Percentiles rank a stretch among this genome's conserved stretches.
Conservation (phyloP, 2,329 filamentous ascomycete species). For the Sporothrix luriei region DNA sequence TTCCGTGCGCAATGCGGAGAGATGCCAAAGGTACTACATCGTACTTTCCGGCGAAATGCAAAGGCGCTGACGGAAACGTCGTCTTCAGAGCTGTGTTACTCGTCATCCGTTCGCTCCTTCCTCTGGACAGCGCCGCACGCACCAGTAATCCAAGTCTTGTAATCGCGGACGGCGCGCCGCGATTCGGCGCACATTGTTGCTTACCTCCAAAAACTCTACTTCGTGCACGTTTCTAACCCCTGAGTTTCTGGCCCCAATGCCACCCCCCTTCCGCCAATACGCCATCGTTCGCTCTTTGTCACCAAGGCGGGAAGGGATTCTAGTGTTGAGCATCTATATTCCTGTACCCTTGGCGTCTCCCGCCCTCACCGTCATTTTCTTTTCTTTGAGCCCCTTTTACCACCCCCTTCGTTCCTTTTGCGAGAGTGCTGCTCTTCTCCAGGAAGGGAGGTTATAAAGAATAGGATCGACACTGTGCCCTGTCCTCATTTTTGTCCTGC, state of each 20-base stretch:
- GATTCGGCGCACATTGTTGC: slow-evolving; percentile 10
- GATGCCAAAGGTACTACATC: neutral
- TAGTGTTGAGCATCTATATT: slow-evolving; percentile 1
- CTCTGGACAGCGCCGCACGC: neutral
- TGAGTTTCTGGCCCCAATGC: neutral
- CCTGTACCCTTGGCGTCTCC: slow-evolving; percentile 7
- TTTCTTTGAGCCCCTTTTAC: neutral
- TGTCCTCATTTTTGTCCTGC: neutral
- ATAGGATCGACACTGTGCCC: neutral
- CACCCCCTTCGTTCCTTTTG: neutral
- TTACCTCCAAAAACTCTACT: neutral
- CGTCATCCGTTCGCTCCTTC: neutral
- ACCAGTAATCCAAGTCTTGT: neutral
- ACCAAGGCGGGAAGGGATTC: neutral
- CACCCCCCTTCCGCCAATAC: neutral
- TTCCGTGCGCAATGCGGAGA: slow-evolving; percentile 1
- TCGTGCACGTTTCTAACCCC: slow-evolving; percentile 3
- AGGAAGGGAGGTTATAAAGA: slow-evolving; percentile 4
- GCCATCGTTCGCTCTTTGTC: neutral
- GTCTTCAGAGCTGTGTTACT: neutral
- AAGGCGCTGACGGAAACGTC: neutral
- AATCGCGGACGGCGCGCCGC: slow-evolving; percentile 15
- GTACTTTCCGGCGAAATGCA: neutral
- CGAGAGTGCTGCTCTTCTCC: neutral
- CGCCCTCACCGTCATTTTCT: slow-evolving; percentile 11